These are phyloP conservation scores for Phytophthora citricola DNA, from an alignment of 352 stramenopile species.

Conservation along the genomic window DNA sequence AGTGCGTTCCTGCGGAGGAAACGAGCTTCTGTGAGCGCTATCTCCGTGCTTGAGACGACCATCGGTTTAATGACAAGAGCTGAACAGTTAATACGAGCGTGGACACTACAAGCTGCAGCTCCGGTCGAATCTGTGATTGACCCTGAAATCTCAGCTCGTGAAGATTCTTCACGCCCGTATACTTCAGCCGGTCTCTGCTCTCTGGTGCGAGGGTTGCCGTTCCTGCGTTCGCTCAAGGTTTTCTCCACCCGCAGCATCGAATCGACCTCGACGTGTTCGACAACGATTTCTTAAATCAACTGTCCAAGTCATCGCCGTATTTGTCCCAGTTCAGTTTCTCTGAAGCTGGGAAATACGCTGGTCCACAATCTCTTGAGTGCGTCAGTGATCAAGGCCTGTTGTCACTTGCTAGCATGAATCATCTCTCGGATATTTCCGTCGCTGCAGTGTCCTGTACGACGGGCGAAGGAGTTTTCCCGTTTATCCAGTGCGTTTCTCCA, in stretches of 20 bases:
- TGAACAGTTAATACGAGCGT: conserved; percentile 27
- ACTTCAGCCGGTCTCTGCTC: conserved; percentile 44
- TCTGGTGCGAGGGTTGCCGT: conserved; percentile 41
- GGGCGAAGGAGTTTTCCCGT: conserved; percentile 30
- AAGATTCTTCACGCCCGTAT: conserved; percentile 30
- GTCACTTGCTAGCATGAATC: conserved; percentile 39
- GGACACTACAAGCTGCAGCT: conserved; percentile 17
- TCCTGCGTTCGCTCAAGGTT: conserved; percentile 43
- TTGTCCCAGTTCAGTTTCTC: conserved; percentile 45
- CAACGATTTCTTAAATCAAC: conserved; percentile 39
- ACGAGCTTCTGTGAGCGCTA: conserved; percentile 9
- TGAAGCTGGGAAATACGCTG: conserved; percentile 42
- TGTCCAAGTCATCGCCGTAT: conserved; percentile 33
- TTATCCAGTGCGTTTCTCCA: conserved; percentile 32
- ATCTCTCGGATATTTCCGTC: conserved; percentile 50
- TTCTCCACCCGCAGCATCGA: conserved; percentile 40
- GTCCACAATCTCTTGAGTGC: conserved; percentile 37
- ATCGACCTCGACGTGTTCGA: conserved; percentile 53
- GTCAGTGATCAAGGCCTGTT: conserved; percentile 37
- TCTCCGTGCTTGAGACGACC: conserved; percentile 4
- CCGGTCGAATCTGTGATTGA: conserved; percentile 13
- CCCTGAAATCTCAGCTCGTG: conserved; percentile 17
- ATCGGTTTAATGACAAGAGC: conserved; percentile 25
- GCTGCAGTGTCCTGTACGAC: conserved; percentile 33
- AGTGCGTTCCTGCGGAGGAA: conserved; percentile 36